phyloP scores from a whole-genome alignment of 192 early-diverging fungal genomes.

The Martensiomyces pterosporus region DNA sequence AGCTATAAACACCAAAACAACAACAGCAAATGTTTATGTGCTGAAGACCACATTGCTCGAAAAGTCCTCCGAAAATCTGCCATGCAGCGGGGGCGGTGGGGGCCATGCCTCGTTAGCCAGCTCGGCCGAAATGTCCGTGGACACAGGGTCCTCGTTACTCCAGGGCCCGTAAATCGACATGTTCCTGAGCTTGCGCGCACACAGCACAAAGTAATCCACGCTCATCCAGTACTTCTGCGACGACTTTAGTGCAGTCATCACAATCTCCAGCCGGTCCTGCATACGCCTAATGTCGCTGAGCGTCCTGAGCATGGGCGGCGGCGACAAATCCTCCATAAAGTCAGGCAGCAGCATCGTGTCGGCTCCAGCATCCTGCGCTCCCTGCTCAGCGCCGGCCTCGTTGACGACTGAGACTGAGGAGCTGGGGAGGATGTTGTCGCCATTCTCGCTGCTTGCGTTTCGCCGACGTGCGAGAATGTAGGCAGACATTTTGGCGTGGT shows the following conservation, averaged over 20 bases:
- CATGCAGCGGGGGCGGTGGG: no score
- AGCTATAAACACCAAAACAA: no score
- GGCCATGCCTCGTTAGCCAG: constrained; percentile 30
- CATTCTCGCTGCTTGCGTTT: constrained; percentile 2
- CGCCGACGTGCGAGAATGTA: constrained; percentile 30
- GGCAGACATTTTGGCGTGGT: constrained; percentile 51
- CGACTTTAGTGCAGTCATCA: constrained; percentile 39
- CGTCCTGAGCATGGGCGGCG: constrained; percentile 40
- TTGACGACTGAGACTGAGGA: constrained; percentile 21
- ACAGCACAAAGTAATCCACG: constrained; percentile 48
- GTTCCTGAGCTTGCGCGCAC: constrained; percentile 48
- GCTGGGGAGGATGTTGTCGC: constrained; percentile 29
- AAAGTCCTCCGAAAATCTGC: constrained; percentile 6
- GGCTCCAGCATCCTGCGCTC: background rate
- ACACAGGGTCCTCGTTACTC: constrained; percentile 37
- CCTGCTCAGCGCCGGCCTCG: background rate
- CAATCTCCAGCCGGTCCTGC: constrained; percentile 50
- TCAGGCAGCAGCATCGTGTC: constrained; percentile 1
- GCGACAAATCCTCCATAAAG: constrained; percentile 39
- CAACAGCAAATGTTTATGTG: no score
- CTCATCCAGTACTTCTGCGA: constrained; percentile 48
- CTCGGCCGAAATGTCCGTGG: constrained; percentile 32
- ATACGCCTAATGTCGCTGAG: constrained; percentile 43
- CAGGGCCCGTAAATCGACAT: constrained; percentile 43
- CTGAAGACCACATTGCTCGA: constrained; percentile 13